Conservation (phyloP, 441 rosid genomes). For the Gossypium schwendimanii region DNA sequence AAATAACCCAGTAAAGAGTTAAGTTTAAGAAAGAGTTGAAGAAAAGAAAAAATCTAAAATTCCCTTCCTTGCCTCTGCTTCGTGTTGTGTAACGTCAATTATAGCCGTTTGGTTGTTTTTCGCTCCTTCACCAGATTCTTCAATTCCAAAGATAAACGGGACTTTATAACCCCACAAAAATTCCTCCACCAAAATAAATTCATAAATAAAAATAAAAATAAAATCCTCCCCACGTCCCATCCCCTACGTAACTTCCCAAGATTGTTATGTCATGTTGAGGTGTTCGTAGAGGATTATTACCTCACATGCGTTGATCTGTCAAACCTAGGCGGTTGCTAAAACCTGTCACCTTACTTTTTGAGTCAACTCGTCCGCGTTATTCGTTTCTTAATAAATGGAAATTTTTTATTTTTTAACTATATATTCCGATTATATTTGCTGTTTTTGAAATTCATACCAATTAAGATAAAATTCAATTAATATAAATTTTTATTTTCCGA, state of each 20-base stretch:
- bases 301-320: conserved; percentile 5
- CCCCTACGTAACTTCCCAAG: background rate
- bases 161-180: conserved; percentile 4
- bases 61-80: background rate
- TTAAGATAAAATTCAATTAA: too few species aligned
- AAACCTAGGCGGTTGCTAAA: conserved; percentile 19
- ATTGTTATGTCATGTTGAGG: background rate
- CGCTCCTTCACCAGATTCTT: background rate
- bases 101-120: conserved; percentile 49
- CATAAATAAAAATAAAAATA: background rate
- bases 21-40: conserved; percentile 15
- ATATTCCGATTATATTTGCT: too few species aligned
- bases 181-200: background rate
- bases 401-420: background rate
- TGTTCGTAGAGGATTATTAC: background rate
- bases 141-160: background rate
- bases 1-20: background rate
- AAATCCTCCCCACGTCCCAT: background rate
- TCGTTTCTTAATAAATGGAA: background rate
- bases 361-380: background rate
- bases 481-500: too few species aligned
- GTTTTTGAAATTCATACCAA: too few species aligned
- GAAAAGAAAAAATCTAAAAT: background rate
- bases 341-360: conserved; percentile 13
- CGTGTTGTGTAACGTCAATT: conserved; percentile 28